These are phyloP conservation scores for Spinacia oleracea DNA, from an alignment of 179 eudicot species.

Conservation along the genomic window DNA sequence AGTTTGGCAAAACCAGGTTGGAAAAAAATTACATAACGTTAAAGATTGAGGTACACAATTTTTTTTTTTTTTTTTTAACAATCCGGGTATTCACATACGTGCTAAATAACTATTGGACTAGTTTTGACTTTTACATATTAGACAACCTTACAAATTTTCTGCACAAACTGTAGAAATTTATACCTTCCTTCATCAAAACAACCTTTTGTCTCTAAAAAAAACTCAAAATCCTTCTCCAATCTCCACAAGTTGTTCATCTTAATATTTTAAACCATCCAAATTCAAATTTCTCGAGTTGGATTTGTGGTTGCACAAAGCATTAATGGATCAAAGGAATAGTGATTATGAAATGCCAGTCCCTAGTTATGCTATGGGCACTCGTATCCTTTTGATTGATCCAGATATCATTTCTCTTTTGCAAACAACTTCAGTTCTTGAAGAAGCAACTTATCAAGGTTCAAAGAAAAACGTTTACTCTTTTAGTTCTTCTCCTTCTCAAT, in stretches of 20 bases:
- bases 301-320: not conserved
- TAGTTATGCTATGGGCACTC: constrained; percentile 17
- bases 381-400: constrained; percentile 24
- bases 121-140: not conserved
- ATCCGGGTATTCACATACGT: not conserved
- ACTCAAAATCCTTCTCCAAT: too few relatives aligned
- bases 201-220: not conserved
- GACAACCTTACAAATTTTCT: not conserved
- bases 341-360: constrained; percentile 21
- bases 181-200: not conserved
- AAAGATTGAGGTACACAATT: not conserved
- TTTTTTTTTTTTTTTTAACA: not conserved
- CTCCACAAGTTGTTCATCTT: not conserved
- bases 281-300: too few relatives aligned
- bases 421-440: constrained; percentile 24
- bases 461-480: not conserved
- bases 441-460: constrained; percentile 30
- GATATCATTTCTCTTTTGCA: constrained; percentile 26
- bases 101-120: not conserved
- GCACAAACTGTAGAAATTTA: not conserved
- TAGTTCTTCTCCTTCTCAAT: not conserved
- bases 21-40: not conserved
- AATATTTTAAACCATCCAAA: too few relatives aligned
- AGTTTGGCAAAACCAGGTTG: not conserved
- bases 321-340: constrained; percentile 12